Evolutionary conservation across 2,329 filamentous ascomycete genomes (phyloP).

Genomic region (Zymoseptoria ardabiliae): DNA sequence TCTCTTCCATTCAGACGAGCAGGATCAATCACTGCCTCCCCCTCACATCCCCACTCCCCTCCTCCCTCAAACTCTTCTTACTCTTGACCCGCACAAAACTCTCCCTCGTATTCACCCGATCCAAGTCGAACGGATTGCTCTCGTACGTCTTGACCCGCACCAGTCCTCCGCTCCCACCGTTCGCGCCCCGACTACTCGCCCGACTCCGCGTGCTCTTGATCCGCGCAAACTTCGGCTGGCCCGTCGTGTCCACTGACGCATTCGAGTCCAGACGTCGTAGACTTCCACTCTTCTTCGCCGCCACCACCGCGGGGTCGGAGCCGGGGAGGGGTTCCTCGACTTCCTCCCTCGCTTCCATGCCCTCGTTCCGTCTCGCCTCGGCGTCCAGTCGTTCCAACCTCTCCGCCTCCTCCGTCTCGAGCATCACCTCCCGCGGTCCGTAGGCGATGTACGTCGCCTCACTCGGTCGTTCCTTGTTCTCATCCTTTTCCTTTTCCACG

Average conservation of each 20-base stretch:
- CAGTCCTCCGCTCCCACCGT: not conserved
- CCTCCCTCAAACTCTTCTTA: not conserved
- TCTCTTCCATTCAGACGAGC: too few relatives aligned
- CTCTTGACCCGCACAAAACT: constrained; percentile 29
- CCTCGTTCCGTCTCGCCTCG: not conserved
- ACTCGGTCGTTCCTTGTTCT: not conserved
- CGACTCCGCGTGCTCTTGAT: not conserved
- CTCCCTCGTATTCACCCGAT: constrained; percentile 42
- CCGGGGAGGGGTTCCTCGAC: not conserved
- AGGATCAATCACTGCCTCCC: not conserved
- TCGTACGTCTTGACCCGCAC: constrained; percentile 24
- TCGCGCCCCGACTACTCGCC: not conserved
- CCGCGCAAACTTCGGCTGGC: not conserved
- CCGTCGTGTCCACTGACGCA: not conserved
- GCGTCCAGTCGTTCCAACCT: not conserved
- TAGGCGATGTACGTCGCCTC: not conserved
- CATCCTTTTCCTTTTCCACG: not conserved
- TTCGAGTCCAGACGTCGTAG: not conserved
- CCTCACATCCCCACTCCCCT: not conserved
- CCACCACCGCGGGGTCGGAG: not conserved
- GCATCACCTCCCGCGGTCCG: not conserved
- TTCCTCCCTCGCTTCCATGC: not conserved
- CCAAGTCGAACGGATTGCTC: constrained; percentile 42
- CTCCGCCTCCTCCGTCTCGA: not conserved
- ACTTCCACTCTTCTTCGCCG: not conserved